A percentile compares a stretch with the other conserved stretches of the same genome.
Evolutionary conservation across 2,329 filamentous ascomycete species (phyloP).

Genomic region (Ceratocystiopsis minuta): DNA sequence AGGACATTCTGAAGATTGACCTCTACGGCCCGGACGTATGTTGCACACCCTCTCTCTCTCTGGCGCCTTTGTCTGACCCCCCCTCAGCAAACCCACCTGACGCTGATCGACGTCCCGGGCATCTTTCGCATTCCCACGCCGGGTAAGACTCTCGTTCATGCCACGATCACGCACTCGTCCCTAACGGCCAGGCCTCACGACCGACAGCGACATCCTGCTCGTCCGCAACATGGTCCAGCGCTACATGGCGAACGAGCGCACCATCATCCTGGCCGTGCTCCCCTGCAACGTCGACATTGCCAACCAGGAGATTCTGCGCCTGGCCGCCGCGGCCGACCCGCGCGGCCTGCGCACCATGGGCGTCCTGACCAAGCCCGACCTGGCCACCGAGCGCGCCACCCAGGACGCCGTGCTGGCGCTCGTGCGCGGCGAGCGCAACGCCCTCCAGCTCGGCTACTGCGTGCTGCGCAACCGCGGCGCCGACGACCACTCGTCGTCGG

Average conservation of each 20-base stretch:
- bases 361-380: constrained; percentile 42
- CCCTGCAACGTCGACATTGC: constrained; percentile 20
- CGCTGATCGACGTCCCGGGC: constrained; percentile 35
- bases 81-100: constrained; percentile 24
- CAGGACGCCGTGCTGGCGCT: constrained; percentile 23
- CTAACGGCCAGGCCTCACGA: constrained; percentile 19
- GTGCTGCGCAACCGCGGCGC: constrained; percentile 29
- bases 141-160: too few relatives aligned
- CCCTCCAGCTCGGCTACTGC: constrained; percentile 28
- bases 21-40: constrained; percentile 25
- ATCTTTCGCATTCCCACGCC: constrained; percentile 26
- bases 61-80: not conserved
- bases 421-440: constrained; percentile 20
- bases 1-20: constrained; percentile 26
- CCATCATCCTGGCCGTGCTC: constrained; percentile 31
- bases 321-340: constrained; percentile 21
- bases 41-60: too few relatives aligned
- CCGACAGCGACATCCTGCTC: constrained; percentile 24
- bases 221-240: constrained; percentile 28
- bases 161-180: constrained; percentile 2
- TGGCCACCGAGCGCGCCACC: constrained; percentile 24
- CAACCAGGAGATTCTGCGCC: constrained; percentile 20
- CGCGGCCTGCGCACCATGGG: constrained; percentile 24
- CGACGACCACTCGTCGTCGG: constrained; percentile 19
- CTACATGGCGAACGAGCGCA: constrained; percentile 27